These are phyloP conservation scores for Tetrapisispora iriomotensis DNA, from an alignment of 805 yeast species.

Conservation along the genomic window DNA sequence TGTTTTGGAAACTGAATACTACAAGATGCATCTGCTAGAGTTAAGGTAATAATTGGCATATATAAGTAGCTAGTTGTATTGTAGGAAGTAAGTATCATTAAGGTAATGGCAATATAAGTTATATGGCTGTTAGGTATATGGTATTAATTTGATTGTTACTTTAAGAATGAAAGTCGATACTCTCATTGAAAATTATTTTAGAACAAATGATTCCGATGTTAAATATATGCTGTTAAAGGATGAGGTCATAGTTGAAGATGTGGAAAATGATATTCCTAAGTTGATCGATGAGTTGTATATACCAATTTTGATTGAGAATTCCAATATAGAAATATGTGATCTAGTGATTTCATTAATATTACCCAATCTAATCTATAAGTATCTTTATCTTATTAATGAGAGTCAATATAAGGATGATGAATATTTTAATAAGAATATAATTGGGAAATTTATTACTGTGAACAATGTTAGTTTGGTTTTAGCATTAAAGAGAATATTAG, in stretches of 20 bases:
- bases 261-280: slow-evolving; percentile 54
- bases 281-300: slow-evolving; percentile 41
- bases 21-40: too few species aligned
- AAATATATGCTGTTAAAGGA: slow-evolving; percentile 67
- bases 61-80: too few species aligned
- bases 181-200: slow-evolving; percentile 11
- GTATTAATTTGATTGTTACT: background rate
- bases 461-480: slow-evolving; percentile 2
- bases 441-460: background rate
- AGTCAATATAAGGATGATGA: background rate
- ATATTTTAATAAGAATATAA: background rate
- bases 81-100: too few species aligned
- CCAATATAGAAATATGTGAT: slow-evolving; percentile 39
- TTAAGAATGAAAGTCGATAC: slow-evolving; percentile 4
- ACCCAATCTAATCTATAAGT: slow-evolving; percentile 31
- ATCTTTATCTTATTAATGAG: slow-evolving; percentile 17
- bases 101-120: background rate
- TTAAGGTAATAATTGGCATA: too few species aligned
- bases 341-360: slow-evolving; percentile 40
- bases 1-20: too few species aligned
- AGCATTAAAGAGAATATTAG: slow-evolving; percentile 2
- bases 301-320: slow-evolving; percentile 31
- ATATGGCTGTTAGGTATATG: too few species aligned
- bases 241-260: slow-evolving; percentile 67
- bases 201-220: slow-evolving; percentile 20